Evolutionary conservation across 192 early-diverging fungal species (phyloP).

Genomic region (Coemansia sp.): DNA sequence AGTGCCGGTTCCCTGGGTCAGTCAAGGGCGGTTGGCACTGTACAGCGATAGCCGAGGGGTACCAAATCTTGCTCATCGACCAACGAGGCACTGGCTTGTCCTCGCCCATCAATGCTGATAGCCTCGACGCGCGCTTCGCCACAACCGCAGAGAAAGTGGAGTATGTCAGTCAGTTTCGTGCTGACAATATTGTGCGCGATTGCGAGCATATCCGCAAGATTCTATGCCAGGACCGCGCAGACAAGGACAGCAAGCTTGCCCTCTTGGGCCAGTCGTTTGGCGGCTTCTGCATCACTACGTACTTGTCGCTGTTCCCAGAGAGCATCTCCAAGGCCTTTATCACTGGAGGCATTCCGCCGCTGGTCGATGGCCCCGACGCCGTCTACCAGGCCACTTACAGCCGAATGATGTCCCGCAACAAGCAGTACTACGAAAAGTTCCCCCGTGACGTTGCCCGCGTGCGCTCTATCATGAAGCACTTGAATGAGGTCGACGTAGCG

Average conservation of each 20-base stretch:
- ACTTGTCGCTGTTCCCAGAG: constrained; percentile 63
- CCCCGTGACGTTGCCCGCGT: constrained; percentile 63
- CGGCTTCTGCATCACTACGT: constrained; percentile 69
- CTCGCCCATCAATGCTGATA: constrained; percentile 55
- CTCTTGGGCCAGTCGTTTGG: constrained; percentile 71
- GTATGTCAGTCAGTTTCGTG: constrained; percentile 65
- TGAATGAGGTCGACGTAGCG: constrained; percentile 49
- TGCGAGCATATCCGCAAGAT: constrained; percentile 63
- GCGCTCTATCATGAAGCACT: constrained; percentile 57
- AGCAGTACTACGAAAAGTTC: constrained; percentile 63
- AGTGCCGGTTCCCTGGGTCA: constrained; percentile 50
- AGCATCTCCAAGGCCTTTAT: constrained; percentile 64
- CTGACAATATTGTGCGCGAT: constrained; percentile 68
- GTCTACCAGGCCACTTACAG: constrained; percentile 63
- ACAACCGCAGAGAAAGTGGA: constrained; percentile 58
- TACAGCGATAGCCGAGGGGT: constrained; percentile 60
- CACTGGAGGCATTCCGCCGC: constrained; percentile 69
- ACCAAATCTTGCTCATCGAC: constrained; percentile 66
- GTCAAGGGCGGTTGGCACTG: constrained; percentile 55
- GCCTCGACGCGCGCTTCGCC: constrained; percentile 45
- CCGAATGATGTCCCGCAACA: constrained; percentile 61
- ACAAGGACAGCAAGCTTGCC: constrained; percentile 47
- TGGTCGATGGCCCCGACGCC: constrained; percentile 59
- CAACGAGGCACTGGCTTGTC: constrained; percentile 71
- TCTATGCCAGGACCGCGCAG: constrained; percentile 48